A percentile compares a stretch with the other conserved stretches of the same genome.
Conservation (phyloP, 768 basidiomycete species). For the Infundibulicybe gibba region DNA sequence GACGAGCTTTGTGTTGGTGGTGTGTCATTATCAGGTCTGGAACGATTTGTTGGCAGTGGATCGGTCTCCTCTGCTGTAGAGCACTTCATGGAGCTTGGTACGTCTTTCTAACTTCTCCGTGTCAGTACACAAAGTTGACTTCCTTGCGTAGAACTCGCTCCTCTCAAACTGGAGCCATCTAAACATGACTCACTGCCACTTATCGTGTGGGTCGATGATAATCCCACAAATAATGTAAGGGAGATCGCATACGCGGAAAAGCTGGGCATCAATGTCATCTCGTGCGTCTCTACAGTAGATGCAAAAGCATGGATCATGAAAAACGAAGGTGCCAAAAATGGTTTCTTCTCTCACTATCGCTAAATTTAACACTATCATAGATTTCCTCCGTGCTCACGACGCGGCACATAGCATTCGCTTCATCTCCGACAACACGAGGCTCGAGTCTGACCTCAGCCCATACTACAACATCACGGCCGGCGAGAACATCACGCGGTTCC, state of each 20-base stretch:
- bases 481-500: slow-evolving; percentile 19
- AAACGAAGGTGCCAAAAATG: too few relatives aligned
- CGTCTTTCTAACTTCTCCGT: too few relatives aligned
- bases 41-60: slow-evolving; percentile 15
- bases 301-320: slow-evolving; percentile 7
- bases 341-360: too few relatives aligned
- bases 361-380: slow-evolving; percentile 8
- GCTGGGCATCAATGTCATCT: slow-evolving; percentile 16
- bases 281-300: slow-evolving; percentile 14
- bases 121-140: too few relatives aligned
- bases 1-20: slow-evolving; percentile 19
- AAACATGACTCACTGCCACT: slow-evolving; percentile 12
- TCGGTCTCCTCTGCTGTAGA: slow-evolving; percentile 16
- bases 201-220: slow-evolving; percentile 23
- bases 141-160: too few relatives aligned
- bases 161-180: not conserved
- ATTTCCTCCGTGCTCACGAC: slow-evolving; percentile 18
- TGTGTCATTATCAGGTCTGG: slow-evolving; percentile 15
- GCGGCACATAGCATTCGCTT: slow-evolving; percentile 15
- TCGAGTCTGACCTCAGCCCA: not conserved
- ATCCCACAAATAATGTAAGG: slow-evolving; percentile 8
- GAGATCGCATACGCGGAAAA: slow-evolving; percentile 13
- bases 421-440: slow-evolving; percentile 25
- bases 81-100: slow-evolving; percentile 11
- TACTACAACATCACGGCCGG: slow-evolving; percentile 18